phyloP scores from a whole-genome alignment of 352 stramenopile species.

The Ochromonadaceae sp. region DNA sequence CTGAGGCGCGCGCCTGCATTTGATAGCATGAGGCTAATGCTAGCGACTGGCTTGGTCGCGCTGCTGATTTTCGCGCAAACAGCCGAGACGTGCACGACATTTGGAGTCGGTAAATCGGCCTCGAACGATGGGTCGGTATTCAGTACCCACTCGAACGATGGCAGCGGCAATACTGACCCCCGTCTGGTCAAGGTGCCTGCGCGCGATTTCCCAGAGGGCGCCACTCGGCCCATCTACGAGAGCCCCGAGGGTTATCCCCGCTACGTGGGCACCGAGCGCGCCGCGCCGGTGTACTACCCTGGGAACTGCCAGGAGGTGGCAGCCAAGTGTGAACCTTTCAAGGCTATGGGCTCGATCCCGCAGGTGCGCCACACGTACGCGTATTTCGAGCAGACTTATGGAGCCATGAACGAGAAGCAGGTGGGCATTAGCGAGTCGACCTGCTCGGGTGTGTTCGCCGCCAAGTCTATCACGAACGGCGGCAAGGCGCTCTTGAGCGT shows the following conservation, averaged over 20 bases:
- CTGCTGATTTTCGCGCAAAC: no score
- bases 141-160: constrained; percentile 55
- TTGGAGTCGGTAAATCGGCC: constrained; percentile 55
- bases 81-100: constrained; percentile 60
- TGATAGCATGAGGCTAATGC: no score
- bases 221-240: constrained; percentile 31
- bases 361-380: constrained; percentile 73
- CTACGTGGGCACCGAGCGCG: constrained; percentile 3
- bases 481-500: constrained; percentile 68
- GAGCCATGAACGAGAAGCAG: constrained; percentile 82
- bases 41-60: no score
- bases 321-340: constrained; percentile 11
- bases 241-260: constrained; percentile 33
- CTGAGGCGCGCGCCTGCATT: no score
- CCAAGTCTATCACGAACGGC: constrained; percentile 32
- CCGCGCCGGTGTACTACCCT: background rate
- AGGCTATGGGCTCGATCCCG: constrained; percentile 57
- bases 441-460: constrained; percentile 56
- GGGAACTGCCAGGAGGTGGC: background rate
- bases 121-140: constrained; percentile 60
- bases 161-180: constrained; percentile 54
- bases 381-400: constrained; percentile 78
- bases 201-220: constrained; percentile 36
- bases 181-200: constrained; percentile 73
- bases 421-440: constrained; percentile 82